These are phyloP conservation scores for Taiozyma sp. DNA, from an alignment of 1,139 yeast genomes.

Conservation along the genomic window DNA sequence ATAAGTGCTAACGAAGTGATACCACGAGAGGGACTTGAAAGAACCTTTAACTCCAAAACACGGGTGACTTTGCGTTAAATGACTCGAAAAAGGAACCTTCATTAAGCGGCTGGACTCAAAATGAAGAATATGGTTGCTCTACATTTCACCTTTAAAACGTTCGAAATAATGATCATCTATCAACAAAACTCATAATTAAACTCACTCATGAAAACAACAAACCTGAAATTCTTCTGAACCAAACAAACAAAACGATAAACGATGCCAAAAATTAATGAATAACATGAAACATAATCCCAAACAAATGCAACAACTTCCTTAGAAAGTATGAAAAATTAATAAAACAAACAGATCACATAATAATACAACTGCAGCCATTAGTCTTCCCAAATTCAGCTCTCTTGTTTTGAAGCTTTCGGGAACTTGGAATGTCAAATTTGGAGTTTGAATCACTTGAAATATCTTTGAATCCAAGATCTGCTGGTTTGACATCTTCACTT, in stretches of 20 bases:
- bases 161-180: not conserved
- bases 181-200: not conserved
- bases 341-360: constrained; percentile 8
- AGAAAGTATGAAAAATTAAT: not conserved
- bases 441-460: not conserved
- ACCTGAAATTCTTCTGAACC: not conserved
- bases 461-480: not conserved
- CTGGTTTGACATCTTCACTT: not conserved
- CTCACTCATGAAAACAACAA: not conserved
- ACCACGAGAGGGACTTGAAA: constrained; percentile 21
- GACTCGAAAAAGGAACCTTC: not conserved
- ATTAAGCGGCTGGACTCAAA: too few species aligned
- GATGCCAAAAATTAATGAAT: not conserved
- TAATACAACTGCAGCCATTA: constrained; percentile 6
- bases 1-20: constrained; percentile 8
- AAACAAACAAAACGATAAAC: not conserved
- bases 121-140: not conserved
- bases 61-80: constrained; percentile 8
- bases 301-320: not conserved
- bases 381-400: not conserved
- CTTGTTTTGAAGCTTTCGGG: not conserved
- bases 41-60: constrained; percentile 21
- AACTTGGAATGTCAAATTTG: not conserved
- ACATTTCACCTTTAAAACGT: not conserved
- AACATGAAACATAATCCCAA: not conserved